phyloP scores from a whole-genome alignment of 2,329 filamentous ascomycete genomes.

The Acrocalymma vagum region DNA sequence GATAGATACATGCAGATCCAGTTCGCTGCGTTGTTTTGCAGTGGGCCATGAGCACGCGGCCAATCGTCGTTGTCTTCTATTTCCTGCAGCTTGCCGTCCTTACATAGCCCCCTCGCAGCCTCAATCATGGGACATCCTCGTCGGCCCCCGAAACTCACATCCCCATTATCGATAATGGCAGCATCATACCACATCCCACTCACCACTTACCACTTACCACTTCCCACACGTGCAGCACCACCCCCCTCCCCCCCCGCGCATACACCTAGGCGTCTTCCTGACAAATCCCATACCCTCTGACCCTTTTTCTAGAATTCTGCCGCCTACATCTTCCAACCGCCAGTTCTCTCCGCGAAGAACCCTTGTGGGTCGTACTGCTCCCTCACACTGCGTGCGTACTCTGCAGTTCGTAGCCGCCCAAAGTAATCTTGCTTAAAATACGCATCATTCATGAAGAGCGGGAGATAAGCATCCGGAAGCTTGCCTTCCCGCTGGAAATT shows the following conservation, averaged over 20 bases:
- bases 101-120: constrained; percentile 26
- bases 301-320: no score
- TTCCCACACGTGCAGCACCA: no score
- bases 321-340: constrained; percentile 47
- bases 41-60: no score
- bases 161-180: constrained; percentile 22
- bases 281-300: constrained; percentile 1
- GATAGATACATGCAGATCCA: no score
- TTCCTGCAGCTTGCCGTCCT: constrained; percentile 13
- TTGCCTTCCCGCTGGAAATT: constrained; percentile 43
- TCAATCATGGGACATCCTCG: no score
- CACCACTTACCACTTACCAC: no score
- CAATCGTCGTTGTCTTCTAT: no score
- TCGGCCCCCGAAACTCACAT: constrained; percentile 31
- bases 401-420: constrained; percentile 44
- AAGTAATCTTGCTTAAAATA: constrained; percentile 56
- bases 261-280: constrained; percentile 8
- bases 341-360: constrained; percentile 52
- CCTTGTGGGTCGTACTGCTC: constrained; percentile 49
- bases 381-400: constrained; percentile 43
- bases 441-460: constrained; percentile 57
- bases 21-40: no score
- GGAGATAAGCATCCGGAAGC: constrained; percentile 51
- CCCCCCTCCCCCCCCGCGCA: constrained; percentile 9
- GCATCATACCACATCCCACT: constrained; percentile 16